Percentiles rank a stretch among this genome's conserved stretches.
phyloP scores from a whole-genome alignment of 169 alveolate genomes.

The Plasmodium sp. region DNA sequence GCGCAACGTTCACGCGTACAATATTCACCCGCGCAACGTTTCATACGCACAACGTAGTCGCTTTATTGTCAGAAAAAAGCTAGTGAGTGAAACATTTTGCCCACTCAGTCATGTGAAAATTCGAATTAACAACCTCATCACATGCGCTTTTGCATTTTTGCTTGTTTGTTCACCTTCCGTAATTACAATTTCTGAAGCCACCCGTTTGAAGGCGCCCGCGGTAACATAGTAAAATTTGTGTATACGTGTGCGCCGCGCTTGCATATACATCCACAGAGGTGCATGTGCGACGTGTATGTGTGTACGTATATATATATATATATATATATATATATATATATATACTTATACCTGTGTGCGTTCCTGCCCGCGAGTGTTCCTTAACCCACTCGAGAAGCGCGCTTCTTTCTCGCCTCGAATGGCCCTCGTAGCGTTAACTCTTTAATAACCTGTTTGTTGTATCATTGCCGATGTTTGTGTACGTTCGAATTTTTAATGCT shows the following conservation, averaged over 20 bases:
- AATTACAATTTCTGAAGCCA: neutral
- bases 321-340: neutral
- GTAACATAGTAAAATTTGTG: constrained; percentile 16
- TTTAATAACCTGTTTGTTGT: constrained; percentile 63
- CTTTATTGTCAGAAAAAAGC: constrained; percentile 5
- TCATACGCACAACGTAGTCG: neutral
- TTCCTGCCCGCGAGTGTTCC: neutral
- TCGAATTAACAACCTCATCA: neutral
- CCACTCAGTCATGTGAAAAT: neutral
- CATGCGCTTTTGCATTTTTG: constrained; percentile 18
- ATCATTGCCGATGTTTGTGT: constrained; percentile 61
- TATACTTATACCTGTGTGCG: neutral
- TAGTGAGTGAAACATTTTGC: neutral
- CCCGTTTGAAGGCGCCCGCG: constrained; percentile 13
- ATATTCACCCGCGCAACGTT: neutral
- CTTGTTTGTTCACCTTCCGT: constrained; percentile 71
- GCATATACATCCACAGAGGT: neutral
- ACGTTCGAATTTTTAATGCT: constrained; percentile 5
- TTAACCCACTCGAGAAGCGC: neutral
- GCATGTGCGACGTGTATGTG: neutral
- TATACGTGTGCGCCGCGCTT: neutral
- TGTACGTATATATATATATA: neutral
- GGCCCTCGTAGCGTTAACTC: constrained; percentile 10
- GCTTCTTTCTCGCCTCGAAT: neutral
- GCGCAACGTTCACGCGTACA: neutral